Evolutionary conservation across 768 basidiomycete species (phyloP).

Genomic region (Sarcodon aspratus): DNA sequence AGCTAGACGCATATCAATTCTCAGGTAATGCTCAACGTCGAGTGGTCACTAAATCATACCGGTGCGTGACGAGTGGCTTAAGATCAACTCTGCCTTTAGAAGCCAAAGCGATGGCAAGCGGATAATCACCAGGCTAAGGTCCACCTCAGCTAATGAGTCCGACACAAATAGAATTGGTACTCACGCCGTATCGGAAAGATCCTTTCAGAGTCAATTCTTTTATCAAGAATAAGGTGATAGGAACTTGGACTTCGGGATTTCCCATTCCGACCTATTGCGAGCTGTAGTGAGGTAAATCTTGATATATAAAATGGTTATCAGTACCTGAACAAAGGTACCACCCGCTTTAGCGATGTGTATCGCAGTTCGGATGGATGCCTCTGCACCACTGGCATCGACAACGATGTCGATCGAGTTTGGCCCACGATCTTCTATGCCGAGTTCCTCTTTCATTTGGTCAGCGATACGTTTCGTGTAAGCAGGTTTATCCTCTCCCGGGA

Average conservation of each 20-base stretch:
- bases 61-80: constrained; percentile 76
- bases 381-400: constrained; percentile 82
- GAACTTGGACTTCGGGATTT: constrained; percentile 55
- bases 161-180: constrained; percentile 7
- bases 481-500: constrained; percentile 48
- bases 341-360: constrained; percentile 59
- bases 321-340: constrained; percentile 53
- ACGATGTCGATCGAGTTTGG: constrained; percentile 63
- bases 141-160: background rate
- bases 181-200: constrained; percentile 74
- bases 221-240: constrained; percentile 48
- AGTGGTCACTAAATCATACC: constrained; percentile 26
- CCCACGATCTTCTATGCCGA: constrained; percentile 48
- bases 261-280: constrained; percentile 69
- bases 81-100: constrained; percentile 70
- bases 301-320: constrained; percentile 6
- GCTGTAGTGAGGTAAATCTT: constrained; percentile 10
- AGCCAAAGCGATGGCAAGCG: constrained; percentile 69
- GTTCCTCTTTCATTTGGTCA: constrained; percentile 41
- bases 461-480: constrained; percentile 63
- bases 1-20: constrained; percentile 24
- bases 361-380: constrained; percentile 77
- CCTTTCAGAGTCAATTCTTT: constrained; percentile 75
- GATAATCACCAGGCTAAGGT: constrained; percentile 63
- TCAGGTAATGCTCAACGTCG: background rate